phyloP scores from a whole-genome alignment of 768 basidiomycete genomes.

The Leccinum longicurvipes region DNA sequence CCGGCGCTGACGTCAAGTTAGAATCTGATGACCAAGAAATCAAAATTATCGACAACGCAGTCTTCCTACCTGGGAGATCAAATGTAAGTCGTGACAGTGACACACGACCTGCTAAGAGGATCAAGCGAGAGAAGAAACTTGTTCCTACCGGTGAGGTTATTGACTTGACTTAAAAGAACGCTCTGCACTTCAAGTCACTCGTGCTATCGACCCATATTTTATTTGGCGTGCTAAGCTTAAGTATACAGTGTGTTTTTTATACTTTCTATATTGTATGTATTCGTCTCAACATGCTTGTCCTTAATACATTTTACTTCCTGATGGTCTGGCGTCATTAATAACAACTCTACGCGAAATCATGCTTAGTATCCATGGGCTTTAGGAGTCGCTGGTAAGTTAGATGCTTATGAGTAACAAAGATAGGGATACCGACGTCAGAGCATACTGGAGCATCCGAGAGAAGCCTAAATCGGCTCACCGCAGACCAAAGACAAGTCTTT shows the following conservation, averaged over 20 bases:
- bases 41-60: constrained; percentile 5
- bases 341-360: neutral
- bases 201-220: neutral
- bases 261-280: neutral
- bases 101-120: constrained; percentile 21
- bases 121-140: constrained; percentile 22
- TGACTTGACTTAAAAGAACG: constrained; percentile 27
- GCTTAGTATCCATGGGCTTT: neutral
- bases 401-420: neutral
- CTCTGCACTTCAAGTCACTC: neutral
- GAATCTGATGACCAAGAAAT: constrained; percentile 8
- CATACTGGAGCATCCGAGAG: neutral
- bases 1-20: constrained; percentile 4
- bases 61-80: constrained; percentile 4
- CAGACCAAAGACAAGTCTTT: neutral
- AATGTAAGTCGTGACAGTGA: neutral
- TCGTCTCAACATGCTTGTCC: neutral
- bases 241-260: neutral
- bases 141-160: constrained; percentile 25
- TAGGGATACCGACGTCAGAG: constrained; percentile 1
- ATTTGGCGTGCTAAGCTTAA: neutral
- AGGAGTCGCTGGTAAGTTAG: neutral
- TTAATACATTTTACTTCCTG: neutral
- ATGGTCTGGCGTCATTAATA: neutral
- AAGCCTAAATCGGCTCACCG: neutral